phyloP scores from a whole-genome alignment of 2,329 filamentous ascomycete species.

The Colletotrichum sp. region DNA sequence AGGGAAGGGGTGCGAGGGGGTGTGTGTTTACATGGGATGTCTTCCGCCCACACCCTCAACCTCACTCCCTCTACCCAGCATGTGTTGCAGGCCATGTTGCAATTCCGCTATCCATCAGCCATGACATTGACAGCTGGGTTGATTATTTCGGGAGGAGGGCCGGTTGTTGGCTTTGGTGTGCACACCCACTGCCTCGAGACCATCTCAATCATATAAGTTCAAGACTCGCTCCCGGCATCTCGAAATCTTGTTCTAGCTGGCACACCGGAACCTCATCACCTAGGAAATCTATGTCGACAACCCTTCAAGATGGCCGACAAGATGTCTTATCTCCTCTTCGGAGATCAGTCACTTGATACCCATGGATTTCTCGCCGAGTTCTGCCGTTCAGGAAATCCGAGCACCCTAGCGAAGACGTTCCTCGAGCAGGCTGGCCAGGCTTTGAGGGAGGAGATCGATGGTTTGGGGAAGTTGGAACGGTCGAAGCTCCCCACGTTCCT shows the following conservation, averaged over 20 bases:
- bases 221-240: slow-evolving; percentile 17
- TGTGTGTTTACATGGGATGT: slow-evolving; percentile 24
- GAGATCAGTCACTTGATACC: slow-evolving; percentile 74
- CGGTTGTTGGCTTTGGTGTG: slow-evolving; percentile 5
- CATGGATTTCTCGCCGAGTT: slow-evolving; percentile 66
- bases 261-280: slow-evolving; percentile 22
- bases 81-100: slow-evolving; percentile 21
- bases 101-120: slow-evolving; percentile 21
- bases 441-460: slow-evolving; percentile 64
- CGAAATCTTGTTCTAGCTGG: neutral
- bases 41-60: slow-evolving; percentile 16
- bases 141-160: slow-evolving; percentile 24
- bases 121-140: slow-evolving; percentile 26
- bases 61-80: slow-evolving; percentile 19
- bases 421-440: slow-evolving; percentile 62
- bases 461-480: slow-evolving; percentile 61
- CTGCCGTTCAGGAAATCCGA: slow-evolving; percentile 48
- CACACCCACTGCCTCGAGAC: slow-evolving; percentile 7
- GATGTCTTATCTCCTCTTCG: slow-evolving; percentile 67
- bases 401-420: slow-evolving; percentile 65
- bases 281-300: slow-evolving; percentile 30
- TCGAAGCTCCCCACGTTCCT: slow-evolving; percentile 66
- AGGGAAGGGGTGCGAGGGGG: slow-evolving; percentile 23
- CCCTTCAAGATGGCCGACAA: slow-evolving; percentile 47
- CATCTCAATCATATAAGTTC: slow-evolving; percentile 26